These are phyloP conservation scores for Cystobasidiaceae sp. DNA, from an alignment of 1,284 basidiomycete species.

Conservation along the genomic window DNA sequence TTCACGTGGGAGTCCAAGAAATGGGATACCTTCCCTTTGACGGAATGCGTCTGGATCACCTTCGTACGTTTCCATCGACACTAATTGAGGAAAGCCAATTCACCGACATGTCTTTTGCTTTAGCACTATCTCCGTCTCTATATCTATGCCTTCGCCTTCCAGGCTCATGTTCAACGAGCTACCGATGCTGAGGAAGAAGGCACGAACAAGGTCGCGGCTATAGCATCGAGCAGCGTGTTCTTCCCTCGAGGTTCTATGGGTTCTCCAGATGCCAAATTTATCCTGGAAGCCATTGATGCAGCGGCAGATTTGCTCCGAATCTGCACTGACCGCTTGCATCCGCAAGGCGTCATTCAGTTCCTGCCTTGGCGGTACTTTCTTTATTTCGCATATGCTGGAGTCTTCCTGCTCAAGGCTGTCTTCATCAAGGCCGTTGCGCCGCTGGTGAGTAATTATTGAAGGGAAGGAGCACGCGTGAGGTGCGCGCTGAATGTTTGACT, in stretches of 20 bases:
- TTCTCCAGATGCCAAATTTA: conserved; percentile 40
- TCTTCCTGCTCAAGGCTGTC: conserved; percentile 39
- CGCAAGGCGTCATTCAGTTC: conserved; percentile 37
- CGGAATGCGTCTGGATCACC: conserved; percentile 40
- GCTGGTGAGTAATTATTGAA: background rate
- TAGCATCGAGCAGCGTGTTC: conserved; percentile 18
- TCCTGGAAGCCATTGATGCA: conserved; percentile 42
- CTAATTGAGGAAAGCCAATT: background rate
- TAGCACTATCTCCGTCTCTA: conserved; percentile 50
- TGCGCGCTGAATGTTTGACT: background rate
- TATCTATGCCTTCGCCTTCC: conserved; percentile 49
- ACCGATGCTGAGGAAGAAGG: conserved; percentile 22
- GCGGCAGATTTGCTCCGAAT: conserved; percentile 40
- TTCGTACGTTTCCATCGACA: conserved; percentile 30
- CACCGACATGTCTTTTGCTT: conserved; percentile 29
- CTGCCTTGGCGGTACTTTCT: conserved; percentile 35
- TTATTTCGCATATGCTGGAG: conserved; percentile 37
- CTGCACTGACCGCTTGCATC: conserved; percentile 38
- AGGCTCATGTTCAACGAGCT: conserved; percentile 49
- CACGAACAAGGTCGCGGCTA: conserved; percentile 4
- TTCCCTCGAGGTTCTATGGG: conserved; percentile 39
- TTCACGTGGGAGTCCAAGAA: conserved; percentile 44
- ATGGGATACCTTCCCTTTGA: conserved; percentile 43
- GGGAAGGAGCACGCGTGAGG: too few relatives aligned
- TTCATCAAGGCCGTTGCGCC: conserved; percentile 40